These are phyloP conservation scores for Buxus sempervirens DNA, from an alignment of 164 flowering plant species.

Conservation along the genomic window DNA sequence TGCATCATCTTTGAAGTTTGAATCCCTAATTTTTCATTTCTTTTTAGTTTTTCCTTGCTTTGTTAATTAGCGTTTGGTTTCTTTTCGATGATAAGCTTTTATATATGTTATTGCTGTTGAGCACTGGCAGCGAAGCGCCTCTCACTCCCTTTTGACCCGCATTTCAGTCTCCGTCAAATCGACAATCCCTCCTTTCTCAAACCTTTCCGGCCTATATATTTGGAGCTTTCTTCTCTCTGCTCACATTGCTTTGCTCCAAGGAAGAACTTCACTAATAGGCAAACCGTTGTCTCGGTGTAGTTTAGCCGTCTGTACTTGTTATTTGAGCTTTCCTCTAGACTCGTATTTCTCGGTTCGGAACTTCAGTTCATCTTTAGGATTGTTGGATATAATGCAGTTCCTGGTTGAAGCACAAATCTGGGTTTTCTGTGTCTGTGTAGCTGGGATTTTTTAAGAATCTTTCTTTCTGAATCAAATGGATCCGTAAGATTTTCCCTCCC, in stretches of 20 bases:
- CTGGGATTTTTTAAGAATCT: no score
- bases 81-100: slow-evolving; percentile 4
- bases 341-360: no score
- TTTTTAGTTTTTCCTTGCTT: neutral
- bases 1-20: slow-evolving; percentile 13
- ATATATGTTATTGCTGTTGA: slow-evolving; percentile 7
- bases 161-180: slow-evolving; percentile 31
- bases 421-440: no score
- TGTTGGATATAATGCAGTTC: slow-evolving; percentile 8
- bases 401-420: slow-evolving; percentile 11
- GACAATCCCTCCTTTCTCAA: slow-evolving; percentile 17
- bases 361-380: no score
- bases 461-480: no score
- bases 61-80: neutral
- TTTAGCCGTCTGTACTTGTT: no score
- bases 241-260: slow-evolving; percentile 16
- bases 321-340: no score
- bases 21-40: slow-evolving; percentile 10
- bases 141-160: slow-evolving; percentile 26
- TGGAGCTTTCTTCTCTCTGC: slow-evolving; percentile 17
- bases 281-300: slow-evolving; percentile 4
- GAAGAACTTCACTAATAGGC: neutral
- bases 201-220: slow-evolving; percentile 33
- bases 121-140: slow-evolving; percentile 27
- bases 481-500: no score